A percentile compares a stretch with the other conserved stretches of the same genome.
Conservation (phyloP, 2,329 filamentous ascomycete species). For the Neofusicoccum cordaticola region DNA sequence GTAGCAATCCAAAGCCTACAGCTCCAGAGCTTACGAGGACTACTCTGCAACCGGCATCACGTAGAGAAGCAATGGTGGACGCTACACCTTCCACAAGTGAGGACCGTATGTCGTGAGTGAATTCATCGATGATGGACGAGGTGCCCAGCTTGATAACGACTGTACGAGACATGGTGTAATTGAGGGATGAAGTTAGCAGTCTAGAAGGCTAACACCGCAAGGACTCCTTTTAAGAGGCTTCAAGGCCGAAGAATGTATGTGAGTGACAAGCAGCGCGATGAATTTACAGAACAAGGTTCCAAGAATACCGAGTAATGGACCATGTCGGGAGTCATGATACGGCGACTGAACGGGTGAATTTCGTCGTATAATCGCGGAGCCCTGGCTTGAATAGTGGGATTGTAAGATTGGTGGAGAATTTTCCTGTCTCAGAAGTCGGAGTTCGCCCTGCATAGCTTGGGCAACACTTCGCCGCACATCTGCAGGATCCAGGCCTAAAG, state of each 20-base stretch:
- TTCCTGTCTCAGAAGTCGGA: background rate
- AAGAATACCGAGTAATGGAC: background rate
- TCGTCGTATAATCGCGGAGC: background rate
- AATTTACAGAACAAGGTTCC: background rate
- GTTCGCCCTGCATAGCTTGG: background rate
- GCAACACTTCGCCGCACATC: background rate
- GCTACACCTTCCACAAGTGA: background rate
- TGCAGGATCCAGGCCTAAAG: background rate
- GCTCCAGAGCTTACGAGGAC: background rate
- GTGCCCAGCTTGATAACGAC: background rate
- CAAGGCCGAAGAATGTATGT: too few species aligned
- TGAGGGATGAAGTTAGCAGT: too few species aligned
- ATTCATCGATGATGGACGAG: background rate
- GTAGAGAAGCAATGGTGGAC: background rate
- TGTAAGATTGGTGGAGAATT: too few species aligned
- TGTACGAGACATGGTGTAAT: background rate
- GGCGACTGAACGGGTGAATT: background rate
- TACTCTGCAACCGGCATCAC: background rate
- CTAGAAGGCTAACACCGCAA: background rate
- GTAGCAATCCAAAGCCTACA: background rate
- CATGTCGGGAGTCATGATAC: background rate
- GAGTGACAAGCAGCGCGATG: background rate
- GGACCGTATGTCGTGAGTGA: background rate
- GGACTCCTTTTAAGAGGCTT: background rate
- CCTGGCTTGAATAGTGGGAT: background rate